These are phyloP conservation scores for Chromosphaera perkinsii DNA, from an alignment of 208 protist genomes.

Conservation along the genomic window DNA sequence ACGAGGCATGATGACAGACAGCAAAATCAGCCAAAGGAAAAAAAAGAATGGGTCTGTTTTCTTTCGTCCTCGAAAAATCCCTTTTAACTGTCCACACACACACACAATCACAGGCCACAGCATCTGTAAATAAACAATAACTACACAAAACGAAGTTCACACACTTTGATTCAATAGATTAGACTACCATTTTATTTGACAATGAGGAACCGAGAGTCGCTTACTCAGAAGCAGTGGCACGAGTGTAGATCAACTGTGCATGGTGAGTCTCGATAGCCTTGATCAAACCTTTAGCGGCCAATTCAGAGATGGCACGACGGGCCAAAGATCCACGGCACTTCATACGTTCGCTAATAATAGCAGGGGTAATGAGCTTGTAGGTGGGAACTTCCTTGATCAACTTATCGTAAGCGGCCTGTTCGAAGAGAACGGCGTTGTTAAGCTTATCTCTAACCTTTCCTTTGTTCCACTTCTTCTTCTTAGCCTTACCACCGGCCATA, in stretches of 20 bases:
- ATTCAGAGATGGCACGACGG: slow-evolving; percentile 54
- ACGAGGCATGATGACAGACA: too few relatives aligned
- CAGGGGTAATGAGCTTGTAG: slow-evolving; percentile 66
- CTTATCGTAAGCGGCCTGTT: slow-evolving; percentile 61
- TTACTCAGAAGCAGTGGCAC: too few relatives aligned
- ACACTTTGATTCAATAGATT: too few relatives aligned
- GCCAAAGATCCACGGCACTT: slow-evolving; percentile 62
- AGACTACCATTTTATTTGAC: too few relatives aligned
- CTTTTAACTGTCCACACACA: too few relatives aligned
- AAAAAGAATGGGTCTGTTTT: too few relatives aligned
- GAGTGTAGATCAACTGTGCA: slow-evolving; percentile 60
- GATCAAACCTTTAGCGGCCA: slow-evolving; percentile 61
- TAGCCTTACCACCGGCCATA: slow-evolving; percentile 18
- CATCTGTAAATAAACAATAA: too few relatives aligned
- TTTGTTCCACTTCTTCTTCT: slow-evolving; percentile 68
- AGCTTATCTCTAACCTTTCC: slow-evolving; percentile 70
- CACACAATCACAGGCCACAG: too few relatives aligned
- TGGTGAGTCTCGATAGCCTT: slow-evolving; percentile 45
- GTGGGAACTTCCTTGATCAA: slow-evolving; percentile 62
- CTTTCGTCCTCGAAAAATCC: too few relatives aligned
- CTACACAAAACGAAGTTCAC: too few relatives aligned
- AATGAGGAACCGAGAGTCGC: too few relatives aligned
- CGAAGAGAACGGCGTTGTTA: slow-evolving; percentile 65
- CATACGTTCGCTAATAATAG: slow-evolving; percentile 63
- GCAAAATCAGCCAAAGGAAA: too few relatives aligned